A percentile compares a stretch with the other conserved stretches of the same genome.
phyloP scores from a whole-genome alignment of 345 rosid species.

The Clausena lansium region DNA sequence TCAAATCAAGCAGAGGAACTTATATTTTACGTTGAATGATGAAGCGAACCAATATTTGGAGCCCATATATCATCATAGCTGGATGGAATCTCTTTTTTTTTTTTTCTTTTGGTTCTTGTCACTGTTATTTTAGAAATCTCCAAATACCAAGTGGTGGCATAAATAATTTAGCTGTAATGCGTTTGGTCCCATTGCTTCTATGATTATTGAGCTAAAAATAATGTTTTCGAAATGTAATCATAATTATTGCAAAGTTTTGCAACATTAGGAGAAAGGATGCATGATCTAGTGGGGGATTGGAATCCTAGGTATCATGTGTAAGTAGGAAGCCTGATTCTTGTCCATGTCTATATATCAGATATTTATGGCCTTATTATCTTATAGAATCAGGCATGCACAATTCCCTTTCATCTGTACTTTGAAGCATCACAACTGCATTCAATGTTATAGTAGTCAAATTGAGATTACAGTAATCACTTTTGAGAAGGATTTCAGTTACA shows the following conservation, averaged over 20 bases:
- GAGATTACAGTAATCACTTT: not conserved
- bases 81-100: not conserved
- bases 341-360: not conserved
- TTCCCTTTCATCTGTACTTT: not conserved
- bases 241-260: not conserved
- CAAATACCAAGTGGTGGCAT: not conserved
- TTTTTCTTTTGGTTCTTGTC: not conserved
- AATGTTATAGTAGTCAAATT: not conserved
- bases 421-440: not conserved
- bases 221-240: not conserved
- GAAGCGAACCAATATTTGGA: not conserved
- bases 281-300: not conserved
- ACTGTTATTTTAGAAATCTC: not conserved
- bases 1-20: not conserved
- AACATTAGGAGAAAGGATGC: not conserved
- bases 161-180: not conserved
- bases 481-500: constrained; percentile 25
- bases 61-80: not conserved
- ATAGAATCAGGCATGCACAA: not conserved
- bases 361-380: not conserved
- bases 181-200: not conserved
- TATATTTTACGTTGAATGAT: not conserved
- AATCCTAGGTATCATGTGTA: not conserved
- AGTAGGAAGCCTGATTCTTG: not conserved
- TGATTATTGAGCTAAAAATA: not conserved